These are phyloP conservation scores for Dioscorea dumetorum DNA, from an alignment of 106 monocot species.

Conservation along the genomic window DNA sequence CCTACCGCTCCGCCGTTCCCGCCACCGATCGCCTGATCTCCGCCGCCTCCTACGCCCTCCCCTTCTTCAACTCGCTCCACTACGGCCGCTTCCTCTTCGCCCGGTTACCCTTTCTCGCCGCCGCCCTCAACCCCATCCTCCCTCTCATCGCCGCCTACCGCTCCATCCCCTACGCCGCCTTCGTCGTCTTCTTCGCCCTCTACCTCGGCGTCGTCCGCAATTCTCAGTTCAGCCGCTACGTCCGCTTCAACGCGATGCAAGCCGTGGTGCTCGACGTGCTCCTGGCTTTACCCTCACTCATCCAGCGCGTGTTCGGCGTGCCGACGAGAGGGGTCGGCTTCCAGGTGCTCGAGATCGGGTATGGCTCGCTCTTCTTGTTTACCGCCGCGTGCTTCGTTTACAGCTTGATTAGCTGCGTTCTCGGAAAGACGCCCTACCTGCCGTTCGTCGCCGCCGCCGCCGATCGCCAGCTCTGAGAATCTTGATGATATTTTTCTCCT, in stretches of 20 bases:
- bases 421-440: constrained; percentile 70
- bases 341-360: constrained; percentile 45
- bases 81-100: constrained; percentile 76
- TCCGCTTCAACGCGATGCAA: constrained; percentile 84
- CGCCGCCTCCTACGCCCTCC: constrained; percentile 62
- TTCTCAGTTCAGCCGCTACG: constrained; percentile 51
- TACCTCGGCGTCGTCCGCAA: constrained; percentile 79
- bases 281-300: constrained; percentile 52
- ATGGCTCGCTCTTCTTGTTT: constrained; percentile 39
- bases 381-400: constrained; percentile 50
- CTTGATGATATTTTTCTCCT: background rate
- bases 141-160: constrained; percentile 53
- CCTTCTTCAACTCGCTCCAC: constrained; percentile 77
- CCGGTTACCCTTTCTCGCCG: constrained; percentile 36
- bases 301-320: constrained; percentile 43
- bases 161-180: constrained; percentile 56
- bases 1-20: constrained; percentile 33
- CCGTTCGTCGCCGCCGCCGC: constrained; percentile 73
- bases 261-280: constrained; percentile 80
- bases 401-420: constrained; percentile 41
- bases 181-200: constrained; percentile 84
- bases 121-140: constrained; percentile 52
- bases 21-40: constrained; percentile 62
- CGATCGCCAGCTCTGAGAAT: constrained; percentile 52
- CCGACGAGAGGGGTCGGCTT: constrained; percentile 53